Base-by-base conservation (phyloP, 2,329 filamentous ascomycete genomes). In the Peltaster fructicola region DNA sequence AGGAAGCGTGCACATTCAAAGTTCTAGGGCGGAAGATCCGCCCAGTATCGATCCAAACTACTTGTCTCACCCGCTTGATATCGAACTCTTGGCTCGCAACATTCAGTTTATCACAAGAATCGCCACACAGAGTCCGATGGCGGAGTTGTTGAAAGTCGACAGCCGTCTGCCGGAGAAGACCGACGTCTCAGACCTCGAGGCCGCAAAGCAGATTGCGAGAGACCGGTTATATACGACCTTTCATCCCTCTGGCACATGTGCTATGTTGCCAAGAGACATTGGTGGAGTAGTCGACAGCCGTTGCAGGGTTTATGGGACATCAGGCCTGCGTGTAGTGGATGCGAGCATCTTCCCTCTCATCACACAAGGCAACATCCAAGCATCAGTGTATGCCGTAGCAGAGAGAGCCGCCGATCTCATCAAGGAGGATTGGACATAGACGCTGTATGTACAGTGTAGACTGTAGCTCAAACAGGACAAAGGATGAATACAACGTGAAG, bases 21-120 rank as follows among this genome's bases (percentile, higher is more conserved):
- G 36, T 8, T 10, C 35, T 18, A 20, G 39, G 25, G 24, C 37
- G 15, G 20, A 32, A 13, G 20, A 30, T 5, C 29, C 36, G 27
- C 38, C 40, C 1, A 8, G 24, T 12, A 37, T 46, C 21, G 29
- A 43, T 20, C 38, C 39, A 6, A 29, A 33, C n/a, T 40, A 43
- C 22, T 29, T 38, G 16, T 50, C 43, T 11, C 53, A 58, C 12
- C 61, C 63, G 5, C 43, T 59, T 4, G 59, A 64, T 34, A 52
- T 73, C 27, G 30, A 34, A 23, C 20, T 40, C 3, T 35, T 42
- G 22, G 25, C 27, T 3, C 27, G n/a, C n/a, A n/a, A n/a, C n/a
- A n/a, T n/a, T n/a, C n/a, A n/a, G n/a, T n/a, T n/a, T 15, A 23
- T 7, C 28, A 31, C 8, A 17, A 15, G 4, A 3, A 9, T 5